Evolutionary conservation across 345 rosid genomes (phyloP).

Genomic region (Arabidopsis suecica): DNA sequence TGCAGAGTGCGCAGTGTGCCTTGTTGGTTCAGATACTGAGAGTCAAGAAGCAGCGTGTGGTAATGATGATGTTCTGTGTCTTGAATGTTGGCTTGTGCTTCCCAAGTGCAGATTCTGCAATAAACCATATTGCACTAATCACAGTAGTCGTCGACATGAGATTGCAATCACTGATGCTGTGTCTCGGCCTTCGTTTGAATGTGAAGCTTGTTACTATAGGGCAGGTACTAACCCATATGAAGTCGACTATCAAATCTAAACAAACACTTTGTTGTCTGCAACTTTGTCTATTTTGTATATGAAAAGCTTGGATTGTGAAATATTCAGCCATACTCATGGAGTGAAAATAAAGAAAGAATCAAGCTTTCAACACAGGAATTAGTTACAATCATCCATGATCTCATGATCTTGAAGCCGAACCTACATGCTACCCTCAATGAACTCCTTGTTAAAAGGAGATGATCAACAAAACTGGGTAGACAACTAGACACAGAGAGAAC

Average conservation of each 20-base stretch:
- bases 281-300: conserved; percentile 18
- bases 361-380: conserved; percentile 30
- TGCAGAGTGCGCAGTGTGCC: conserved; percentile 66
- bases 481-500: conserved; percentile 29
- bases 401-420: conserved; percentile 18
- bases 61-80: conserved; percentile 61
- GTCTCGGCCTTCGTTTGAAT: conserved; percentile 52
- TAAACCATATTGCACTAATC: conserved; percentile 66
- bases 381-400: conserved; percentile 38
- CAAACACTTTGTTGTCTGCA: conserved; percentile 2
- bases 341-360: conserved; percentile 21
- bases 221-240: conserved; percentile 27
- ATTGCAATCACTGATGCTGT: conserved; percentile 10
- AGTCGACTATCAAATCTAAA: conserved; percentile 34
- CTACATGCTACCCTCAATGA: conserved; percentile 37
- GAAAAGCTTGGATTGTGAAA: conserved; percentile 5
- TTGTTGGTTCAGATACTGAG: conserved; percentile 48
- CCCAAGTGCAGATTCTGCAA: conserved; percentile 78
- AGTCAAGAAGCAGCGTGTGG: conserved; percentile 61
- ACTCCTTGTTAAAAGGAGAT: conserved; percentile 22
- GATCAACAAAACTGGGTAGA: conserved; percentile 48
- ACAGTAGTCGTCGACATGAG: conserved; percentile 38
- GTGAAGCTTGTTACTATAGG: conserved; percentile 57
- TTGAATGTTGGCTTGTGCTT: conserved; percentile 71
- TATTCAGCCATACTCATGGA: not conserved